A percentile compares a stretch with the other conserved stretches of the same genome.
phyloP scores from a whole-genome alignment of 768 basidiomycete genomes.

The Psilocybe subaeruginosa region DNA sequence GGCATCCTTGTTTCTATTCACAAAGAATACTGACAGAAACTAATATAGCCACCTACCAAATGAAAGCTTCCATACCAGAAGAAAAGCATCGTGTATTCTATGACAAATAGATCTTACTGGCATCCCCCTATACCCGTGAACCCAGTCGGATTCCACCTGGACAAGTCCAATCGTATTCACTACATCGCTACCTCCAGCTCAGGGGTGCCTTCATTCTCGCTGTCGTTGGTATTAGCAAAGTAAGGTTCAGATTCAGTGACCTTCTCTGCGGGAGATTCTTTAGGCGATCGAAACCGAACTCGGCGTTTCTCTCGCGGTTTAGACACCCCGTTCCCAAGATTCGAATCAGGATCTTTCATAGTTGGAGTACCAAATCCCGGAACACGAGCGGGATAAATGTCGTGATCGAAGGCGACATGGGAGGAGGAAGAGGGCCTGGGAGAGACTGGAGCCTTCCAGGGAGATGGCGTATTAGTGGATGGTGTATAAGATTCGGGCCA shows the following conservation, averaged over 20 bases:
- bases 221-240: not conserved
- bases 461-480: not conserved
- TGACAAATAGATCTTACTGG: too few species aligned
- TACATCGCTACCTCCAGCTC: too few species aligned
- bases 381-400: not conserved
- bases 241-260: not conserved
- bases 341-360: not conserved
- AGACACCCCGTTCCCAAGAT: not conserved
- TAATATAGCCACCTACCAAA: too few species aligned
- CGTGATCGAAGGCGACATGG: not conserved
- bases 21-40: too few species aligned
- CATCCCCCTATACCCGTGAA: too few species aligned
- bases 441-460: not conserved
- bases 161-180: too few species aligned
- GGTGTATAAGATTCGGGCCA: not conserved
- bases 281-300: constrained; percentile 1
- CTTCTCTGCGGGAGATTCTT: not conserved
- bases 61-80: too few species aligned
- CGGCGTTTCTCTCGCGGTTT: not conserved
- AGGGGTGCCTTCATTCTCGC: not conserved
- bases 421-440: not conserved
- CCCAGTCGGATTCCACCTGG: too few species aligned
- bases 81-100: too few species aligned
- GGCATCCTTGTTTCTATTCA: too few species aligned
- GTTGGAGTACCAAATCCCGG: not conserved